phyloP scores from a whole-genome alignment of 495 filamentous ascomycete genomes.

The Arthonia radiata region DNA sequence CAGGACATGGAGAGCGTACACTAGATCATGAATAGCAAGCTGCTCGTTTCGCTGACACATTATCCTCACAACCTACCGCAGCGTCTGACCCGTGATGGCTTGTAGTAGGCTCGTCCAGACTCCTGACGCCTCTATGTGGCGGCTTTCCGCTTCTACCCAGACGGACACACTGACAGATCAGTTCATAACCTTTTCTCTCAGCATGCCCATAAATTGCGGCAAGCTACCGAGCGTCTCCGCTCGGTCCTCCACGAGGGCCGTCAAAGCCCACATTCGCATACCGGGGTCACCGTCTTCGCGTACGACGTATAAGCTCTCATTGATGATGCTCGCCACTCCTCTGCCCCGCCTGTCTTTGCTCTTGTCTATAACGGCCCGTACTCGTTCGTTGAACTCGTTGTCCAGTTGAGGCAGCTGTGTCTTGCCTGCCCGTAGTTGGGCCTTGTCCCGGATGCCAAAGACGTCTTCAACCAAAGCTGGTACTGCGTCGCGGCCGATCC shows the following conservation, averaged over 20 bases:
- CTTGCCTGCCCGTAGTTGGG: conserved; percentile 77
- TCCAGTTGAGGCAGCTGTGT: conserved; percentile 61
- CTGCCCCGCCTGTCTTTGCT: conserved; percentile 62
- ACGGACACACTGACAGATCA: too few relatives aligned
- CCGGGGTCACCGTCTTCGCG: conserved; percentile 90
- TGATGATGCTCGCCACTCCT: conserved; percentile 67
- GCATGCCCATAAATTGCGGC: conserved; percentile 70
- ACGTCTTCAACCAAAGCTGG: conserved; percentile 74
- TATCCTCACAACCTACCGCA: too few relatives aligned
- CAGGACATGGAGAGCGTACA: too few relatives aligned
- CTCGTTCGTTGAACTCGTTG: conserved; percentile 86
- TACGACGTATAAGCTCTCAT: conserved; percentile 82
- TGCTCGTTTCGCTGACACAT: too few relatives aligned
- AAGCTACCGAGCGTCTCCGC: conserved; percentile 83
- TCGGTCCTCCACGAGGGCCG: conserved; percentile 81
- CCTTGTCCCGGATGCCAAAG: conserved; percentile 59
- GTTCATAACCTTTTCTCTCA: conserved; percentile 99
- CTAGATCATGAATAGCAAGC: too few relatives aligned
- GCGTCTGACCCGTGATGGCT: too few relatives aligned
- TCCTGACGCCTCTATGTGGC: too few relatives aligned
- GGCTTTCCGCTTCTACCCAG: too few relatives aligned
- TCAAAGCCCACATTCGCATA: conserved; percentile 88
- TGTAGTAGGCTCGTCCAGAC: too few relatives aligned
- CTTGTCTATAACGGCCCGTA: conserved; percentile 77
- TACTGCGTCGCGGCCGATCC: conserved; percentile 83